Conservation (phyloP, 2,329 filamentous ascomycete species). For the Scedosporium apiospermum region DNA sequence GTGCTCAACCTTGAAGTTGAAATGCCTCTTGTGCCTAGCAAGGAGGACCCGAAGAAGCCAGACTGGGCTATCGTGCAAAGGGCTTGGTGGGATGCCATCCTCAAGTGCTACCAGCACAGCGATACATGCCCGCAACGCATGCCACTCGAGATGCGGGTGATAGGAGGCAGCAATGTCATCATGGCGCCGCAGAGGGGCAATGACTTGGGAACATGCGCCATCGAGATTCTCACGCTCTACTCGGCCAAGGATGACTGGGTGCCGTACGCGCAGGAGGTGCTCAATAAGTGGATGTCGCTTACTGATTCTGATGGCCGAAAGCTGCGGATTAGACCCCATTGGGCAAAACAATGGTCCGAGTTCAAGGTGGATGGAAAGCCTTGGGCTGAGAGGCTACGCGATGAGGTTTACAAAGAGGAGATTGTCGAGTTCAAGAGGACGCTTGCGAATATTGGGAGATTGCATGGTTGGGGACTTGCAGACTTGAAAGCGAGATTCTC, state of each 20-base stretch:
- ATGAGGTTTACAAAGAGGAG: slow-evolving; percentile 26
- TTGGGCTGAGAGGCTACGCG: slow-evolving; percentile 21
- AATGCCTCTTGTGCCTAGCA: slow-evolving; percentile 28
- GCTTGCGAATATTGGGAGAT: slow-evolving; percentile 24
- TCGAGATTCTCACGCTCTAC: slow-evolving; percentile 32
- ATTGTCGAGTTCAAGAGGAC: slow-evolving; percentile 25
- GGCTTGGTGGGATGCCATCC: slow-evolving; percentile 42
- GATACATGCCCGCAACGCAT: slow-evolving; percentile 28
- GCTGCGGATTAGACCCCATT: slow-evolving; percentile 30
- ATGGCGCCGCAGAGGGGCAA: slow-evolving; percentile 35
- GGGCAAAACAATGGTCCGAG: slow-evolving; percentile 36
- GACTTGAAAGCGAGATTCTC: slow-evolving; percentile 29
- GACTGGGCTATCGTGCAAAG: slow-evolving; percentile 32
- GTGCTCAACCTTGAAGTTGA: slow-evolving; percentile 35
- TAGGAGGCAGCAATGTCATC: slow-evolving; percentile 28
- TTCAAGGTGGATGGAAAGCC: slow-evolving; percentile 20
- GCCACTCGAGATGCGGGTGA: slow-evolving; percentile 34
- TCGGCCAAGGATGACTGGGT: slow-evolving; percentile 28
- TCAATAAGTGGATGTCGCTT: slow-evolving; percentile 31
- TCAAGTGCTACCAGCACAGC: slow-evolving; percentile 27
- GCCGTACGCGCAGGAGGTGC: slow-evolving; percentile 28
- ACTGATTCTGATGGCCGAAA: slow-evolving; percentile 19
- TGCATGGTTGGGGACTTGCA: slow-evolving; percentile 27
- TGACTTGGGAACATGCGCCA: slow-evolving; percentile 28
- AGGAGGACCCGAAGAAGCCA: slow-evolving; percentile 20